Percentiles rank a stretch among this genome's conserved stretches.
phyloP scores from a whole-genome alignment of 2,329 filamentous ascomycete species.

The Aspergillus novofumigatus region DNA sequence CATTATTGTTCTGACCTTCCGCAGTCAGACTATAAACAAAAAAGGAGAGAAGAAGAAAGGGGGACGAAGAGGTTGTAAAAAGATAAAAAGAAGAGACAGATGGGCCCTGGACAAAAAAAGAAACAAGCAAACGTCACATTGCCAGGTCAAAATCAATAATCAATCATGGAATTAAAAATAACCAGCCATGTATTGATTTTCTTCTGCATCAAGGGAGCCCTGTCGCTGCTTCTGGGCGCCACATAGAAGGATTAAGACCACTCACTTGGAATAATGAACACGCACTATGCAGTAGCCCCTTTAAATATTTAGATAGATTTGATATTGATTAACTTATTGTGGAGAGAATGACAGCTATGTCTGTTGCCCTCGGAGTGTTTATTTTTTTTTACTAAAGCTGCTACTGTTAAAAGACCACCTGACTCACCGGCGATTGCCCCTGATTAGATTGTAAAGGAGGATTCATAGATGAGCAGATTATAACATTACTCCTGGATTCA shows the following conservation, averaged over 20 bases:
- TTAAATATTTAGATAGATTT: background rate
- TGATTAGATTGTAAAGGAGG: too few species aligned
- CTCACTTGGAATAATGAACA: background rate
- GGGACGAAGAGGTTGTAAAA: background rate
- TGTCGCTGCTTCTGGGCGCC: background rate
- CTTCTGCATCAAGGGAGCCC: background rate
- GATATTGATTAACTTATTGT: background rate
- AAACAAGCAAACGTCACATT: background rate
- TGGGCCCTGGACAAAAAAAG: background rate
- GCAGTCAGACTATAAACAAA: background rate
- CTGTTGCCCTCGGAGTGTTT: too few species aligned
- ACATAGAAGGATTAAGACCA: background rate
- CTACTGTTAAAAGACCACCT: too few species aligned
- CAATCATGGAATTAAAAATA: background rate
- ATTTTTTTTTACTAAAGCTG: too few species aligned
- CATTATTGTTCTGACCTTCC: background rate
- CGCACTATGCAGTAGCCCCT: background rate
- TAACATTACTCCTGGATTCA: too few species aligned
- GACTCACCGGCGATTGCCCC: too few species aligned
- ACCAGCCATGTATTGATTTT: background rate
- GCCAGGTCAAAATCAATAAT: background rate
- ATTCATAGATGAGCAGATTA: too few species aligned
- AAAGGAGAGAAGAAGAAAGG: conserved; percentile 1
- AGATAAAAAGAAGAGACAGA: conserved; percentile 3
- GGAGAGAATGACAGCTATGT: too few species aligned